phyloP scores from a whole-genome alignment of 192 early-diverging fungal genomes.

The Coemansia erecta region DNA sequence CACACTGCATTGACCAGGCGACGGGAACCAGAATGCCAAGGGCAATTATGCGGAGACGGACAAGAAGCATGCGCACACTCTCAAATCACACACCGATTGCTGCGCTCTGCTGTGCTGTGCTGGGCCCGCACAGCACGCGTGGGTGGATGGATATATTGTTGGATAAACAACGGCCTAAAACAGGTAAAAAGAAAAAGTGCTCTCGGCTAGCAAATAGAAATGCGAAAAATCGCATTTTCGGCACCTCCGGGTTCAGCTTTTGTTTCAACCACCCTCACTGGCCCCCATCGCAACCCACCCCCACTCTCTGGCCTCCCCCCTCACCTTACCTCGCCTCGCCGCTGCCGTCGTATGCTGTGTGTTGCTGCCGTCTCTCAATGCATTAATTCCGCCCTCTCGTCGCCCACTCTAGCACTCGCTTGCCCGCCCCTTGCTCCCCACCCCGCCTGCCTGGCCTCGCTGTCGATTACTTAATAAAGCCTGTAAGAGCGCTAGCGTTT shows the following conservation, averaged over 20 bases:
- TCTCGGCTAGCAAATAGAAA: slow-evolving; percentile 2
- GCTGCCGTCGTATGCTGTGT: too few relatives aligned
- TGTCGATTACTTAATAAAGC: too few relatives aligned
- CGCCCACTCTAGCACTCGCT: background rate
- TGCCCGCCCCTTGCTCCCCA: background rate
- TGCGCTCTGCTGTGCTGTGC: too few relatives aligned
- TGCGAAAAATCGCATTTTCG: background rate
- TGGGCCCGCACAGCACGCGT: background rate
- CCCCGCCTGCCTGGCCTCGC: background rate
- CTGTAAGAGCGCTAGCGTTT: too few relatives aligned
- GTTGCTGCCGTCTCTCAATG: background rate
- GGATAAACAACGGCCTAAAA: slow-evolving; percentile 3
- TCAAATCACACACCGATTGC: too few relatives aligned
- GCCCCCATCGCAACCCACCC: slow-evolving; percentile 20
- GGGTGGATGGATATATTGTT: background rate
- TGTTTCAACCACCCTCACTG: slow-evolving; percentile 42
- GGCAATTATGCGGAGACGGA: slow-evolving; percentile 2
- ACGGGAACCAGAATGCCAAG: background rate
- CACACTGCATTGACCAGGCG: slow-evolving; percentile 3
- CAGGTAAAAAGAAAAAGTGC: slow-evolving; percentile 1
- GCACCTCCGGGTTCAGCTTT: slow-evolving; percentile 29
- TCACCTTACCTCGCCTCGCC: too few relatives aligned
- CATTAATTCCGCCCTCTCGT: slow-evolving; percentile 5
- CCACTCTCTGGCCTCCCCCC: slow-evolving; percentile 1
- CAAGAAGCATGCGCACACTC: background rate